Evolutionary conservation across 441 rosid species (phyloP).

Genomic region (Francoa sonchifolia): DNA sequence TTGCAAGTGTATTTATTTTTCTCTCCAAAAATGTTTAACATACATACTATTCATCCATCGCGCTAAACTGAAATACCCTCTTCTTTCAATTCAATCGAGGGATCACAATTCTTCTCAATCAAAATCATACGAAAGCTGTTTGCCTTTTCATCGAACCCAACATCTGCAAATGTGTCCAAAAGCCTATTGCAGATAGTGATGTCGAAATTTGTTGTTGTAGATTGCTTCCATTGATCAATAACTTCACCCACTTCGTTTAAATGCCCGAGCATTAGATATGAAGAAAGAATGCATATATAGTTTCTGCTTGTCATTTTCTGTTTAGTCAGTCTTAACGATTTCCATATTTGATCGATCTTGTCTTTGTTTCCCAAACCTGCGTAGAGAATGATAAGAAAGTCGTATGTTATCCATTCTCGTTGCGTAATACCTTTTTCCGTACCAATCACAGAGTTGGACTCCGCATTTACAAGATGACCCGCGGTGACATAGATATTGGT

Average conservation of each 20-base stretch:
- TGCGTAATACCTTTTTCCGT: conserved; percentile 48
- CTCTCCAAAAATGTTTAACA: too few species aligned
- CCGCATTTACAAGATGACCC: conserved; percentile 33
- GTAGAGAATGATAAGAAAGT: conserved; percentile 64
- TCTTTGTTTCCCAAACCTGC: conserved; percentile 69
- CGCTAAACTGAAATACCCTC: conserved; percentile 2
- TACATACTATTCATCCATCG: too few species aligned
- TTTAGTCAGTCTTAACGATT: conserved; percentile 66
- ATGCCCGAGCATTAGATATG: conserved; percentile 64
- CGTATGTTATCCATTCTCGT: conserved; percentile 84
- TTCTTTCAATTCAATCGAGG: conserved; percentile 13
- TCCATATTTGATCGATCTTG: conserved; percentile 78
- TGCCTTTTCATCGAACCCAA: conserved; percentile 42
- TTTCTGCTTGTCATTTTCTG: conserved; percentile 78
- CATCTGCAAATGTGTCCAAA: conserved; percentile 34
- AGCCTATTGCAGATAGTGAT: conserved; percentile 42
- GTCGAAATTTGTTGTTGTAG: conserved; percentile 43
- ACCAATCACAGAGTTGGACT: conserved; percentile 38
- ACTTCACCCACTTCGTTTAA: conserved; percentile 57
- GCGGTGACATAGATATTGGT: conserved; percentile 42
- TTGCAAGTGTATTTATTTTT: too few species aligned
- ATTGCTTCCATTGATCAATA: conserved; percentile 75
- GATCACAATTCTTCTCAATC: conserved; percentile 35
- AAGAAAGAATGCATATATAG: conserved; percentile 58
- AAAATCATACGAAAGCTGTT: conserved; percentile 40